phyloP scores from a whole-genome alignment of 164 flowering plant genomes.

The Euptelea pleiosperma region DNA sequence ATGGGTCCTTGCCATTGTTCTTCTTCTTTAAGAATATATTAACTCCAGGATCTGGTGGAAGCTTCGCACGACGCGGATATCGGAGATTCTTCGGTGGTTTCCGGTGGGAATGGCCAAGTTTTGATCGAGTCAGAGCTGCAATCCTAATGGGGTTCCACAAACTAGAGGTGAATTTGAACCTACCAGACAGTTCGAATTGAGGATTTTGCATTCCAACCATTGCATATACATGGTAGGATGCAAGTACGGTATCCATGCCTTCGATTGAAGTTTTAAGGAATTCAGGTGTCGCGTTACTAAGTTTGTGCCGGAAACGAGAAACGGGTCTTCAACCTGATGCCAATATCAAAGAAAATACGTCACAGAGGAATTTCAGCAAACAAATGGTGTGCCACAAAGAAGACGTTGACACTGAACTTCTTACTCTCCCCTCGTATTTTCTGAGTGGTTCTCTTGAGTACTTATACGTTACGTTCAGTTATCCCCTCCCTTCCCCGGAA shows the following conservation, averaged over 20 bases:
- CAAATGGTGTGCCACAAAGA: neutral
- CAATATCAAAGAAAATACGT: neutral
- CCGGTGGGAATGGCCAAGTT: slow-evolving; percentile 11
- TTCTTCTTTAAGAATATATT: slow-evolving; percentile 34
- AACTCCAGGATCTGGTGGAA: slow-evolving; percentile 36
- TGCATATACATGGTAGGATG: neutral
- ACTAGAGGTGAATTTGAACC: neutral
- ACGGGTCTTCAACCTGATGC: neutral
- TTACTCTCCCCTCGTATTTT: too few relatives aligned
- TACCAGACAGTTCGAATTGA: neutral
- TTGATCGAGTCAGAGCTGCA: slow-evolving; percentile 1
- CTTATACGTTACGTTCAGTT: too few relatives aligned
- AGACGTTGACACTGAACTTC: too few relatives aligned
- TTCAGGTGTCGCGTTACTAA: too few relatives aligned
- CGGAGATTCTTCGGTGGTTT: slow-evolving; percentile 49
- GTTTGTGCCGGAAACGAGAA: too few relatives aligned
- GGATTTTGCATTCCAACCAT: neutral
- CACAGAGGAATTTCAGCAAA: neutral
- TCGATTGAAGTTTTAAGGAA: neutral
- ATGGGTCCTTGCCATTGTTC: neutral
- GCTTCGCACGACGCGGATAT: slow-evolving; percentile 43
- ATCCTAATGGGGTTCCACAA: neutral
- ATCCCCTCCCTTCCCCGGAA: too few relatives aligned
- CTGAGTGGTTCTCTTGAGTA: too few relatives aligned
- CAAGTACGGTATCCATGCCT: neutral